phyloP scores from a whole-genome alignment of 495 filamentous ascomycete species.

The Bacidia gigantensis region DNA sequence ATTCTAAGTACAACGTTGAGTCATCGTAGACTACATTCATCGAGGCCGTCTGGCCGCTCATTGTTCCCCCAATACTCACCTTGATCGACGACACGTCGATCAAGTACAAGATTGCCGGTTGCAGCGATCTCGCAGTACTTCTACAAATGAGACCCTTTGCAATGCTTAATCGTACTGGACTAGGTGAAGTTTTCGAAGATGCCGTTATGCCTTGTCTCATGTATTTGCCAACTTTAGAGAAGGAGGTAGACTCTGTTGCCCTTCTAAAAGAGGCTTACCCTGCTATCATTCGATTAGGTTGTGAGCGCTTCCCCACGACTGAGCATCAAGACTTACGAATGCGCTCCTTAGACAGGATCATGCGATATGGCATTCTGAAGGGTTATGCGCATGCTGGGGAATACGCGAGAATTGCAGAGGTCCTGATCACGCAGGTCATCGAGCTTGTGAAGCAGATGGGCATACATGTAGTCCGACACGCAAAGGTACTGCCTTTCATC shows the following conservation, averaged over 20 bases:
- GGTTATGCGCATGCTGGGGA: slow-evolving; percentile 40
- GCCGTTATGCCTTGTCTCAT: slow-evolving; percentile 59
- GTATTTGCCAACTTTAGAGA: slow-evolving; percentile 66
- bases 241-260: slow-evolving; percentile 51
- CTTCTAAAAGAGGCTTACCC: slow-evolving; percentile 55
- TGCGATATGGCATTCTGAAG: slow-evolving; percentile 42
- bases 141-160: slow-evolving; percentile 35
- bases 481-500: slow-evolving; percentile 35
- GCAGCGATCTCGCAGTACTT: slow-evolving; percentile 44
- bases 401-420: slow-evolving; percentile 33
- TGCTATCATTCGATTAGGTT: slow-evolving; percentile 45
- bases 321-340: slow-evolving; percentile 15
- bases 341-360: slow-evolving; percentile 34
- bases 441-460: slow-evolving; percentile 45
- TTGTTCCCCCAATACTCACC: slow-evolving; percentile 69
- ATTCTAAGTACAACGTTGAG: background rate
- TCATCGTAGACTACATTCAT: slow-evolving; percentile 10
- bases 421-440: slow-evolving; percentile 44
- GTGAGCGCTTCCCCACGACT: slow-evolving; percentile 25
- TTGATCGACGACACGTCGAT: slow-evolving; percentile 58
- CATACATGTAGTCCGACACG: slow-evolving; percentile 58
- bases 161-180: slow-evolving; percentile 56
- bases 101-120: slow-evolving; percentile 43
- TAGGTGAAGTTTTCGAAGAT: slow-evolving; percentile 67
- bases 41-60: slow-evolving; percentile 55